Evolutionary conservation across 371 early-diverging fungal species (phyloP), one percentile per base, ranked within the genome.

Genomic region (Blakeslea trispora): DNA sequence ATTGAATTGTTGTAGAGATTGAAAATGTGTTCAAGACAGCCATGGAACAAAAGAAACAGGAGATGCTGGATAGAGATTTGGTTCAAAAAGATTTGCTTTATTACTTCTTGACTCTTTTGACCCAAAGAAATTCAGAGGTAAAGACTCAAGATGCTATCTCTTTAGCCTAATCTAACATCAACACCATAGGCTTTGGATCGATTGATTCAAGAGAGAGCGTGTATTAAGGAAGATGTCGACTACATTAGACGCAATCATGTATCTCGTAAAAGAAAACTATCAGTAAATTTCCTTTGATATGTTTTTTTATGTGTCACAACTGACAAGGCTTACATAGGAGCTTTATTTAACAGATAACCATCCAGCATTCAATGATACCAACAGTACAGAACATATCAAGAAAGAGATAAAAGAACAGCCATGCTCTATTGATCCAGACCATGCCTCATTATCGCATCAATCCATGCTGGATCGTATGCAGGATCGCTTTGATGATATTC

Each of bases 401-500:
- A 37, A 14, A 37, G 37, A 37, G 14, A 37, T 14, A 22, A 10
- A 47, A n/a, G n/a, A n/a, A n/a, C n/a, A n/a, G n/a, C n/a, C n/a
- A n/a, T n/a, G n/a, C n/a, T n/a, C n/a, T n/a, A n/a, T n/a, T n/a
- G n/a, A n/a, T n/a, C n/a, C n/a, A n/a, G n/a, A n/a, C n/a, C n/a
- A n/a, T n/a, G n/a, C n/a, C n/a, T 15, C 47, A 47, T 14, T 7
- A 28, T 28, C 28, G 28, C n/a, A 28, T 39, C 14, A 28, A 7
- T 7, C 60, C 40, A 15, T 57, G 34, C 32, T 49, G 47, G 66
- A 66, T 17, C 69, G 80, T 7, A 69, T 91, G 1, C 72, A 80
- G 9, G 73, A 79, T 13, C 89, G 91, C 53, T 89, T 91, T 59
- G 67, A 78, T 23, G 91, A 92, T 60, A 59, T 95, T 2, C 83